Conservation (phyloP, 257 asterid genomes). For the Fraxinus excelsior region DNA sequence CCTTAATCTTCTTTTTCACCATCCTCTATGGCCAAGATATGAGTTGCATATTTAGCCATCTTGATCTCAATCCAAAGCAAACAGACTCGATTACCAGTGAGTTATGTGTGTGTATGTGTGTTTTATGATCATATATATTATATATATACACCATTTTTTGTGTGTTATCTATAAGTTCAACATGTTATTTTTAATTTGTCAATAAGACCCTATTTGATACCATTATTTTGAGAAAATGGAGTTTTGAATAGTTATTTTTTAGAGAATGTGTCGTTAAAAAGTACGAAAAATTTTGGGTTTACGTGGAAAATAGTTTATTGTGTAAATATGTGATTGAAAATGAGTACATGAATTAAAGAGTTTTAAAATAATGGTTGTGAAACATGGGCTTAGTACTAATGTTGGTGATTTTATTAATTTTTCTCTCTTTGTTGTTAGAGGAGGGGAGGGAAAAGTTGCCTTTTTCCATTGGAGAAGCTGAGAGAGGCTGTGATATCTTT, state of each 20-base stretch:
- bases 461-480: constrained; percentile 37
- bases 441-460: constrained; percentile 33
- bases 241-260: too few relatives aligned
- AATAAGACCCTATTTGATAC: too few relatives aligned
- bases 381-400: neutral
- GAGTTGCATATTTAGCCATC: constrained; percentile 37
- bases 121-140: neutral
- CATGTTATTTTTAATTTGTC: neutral
- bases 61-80: constrained; percentile 20
- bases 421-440: constrained; percentile 20
- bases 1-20: constrained; percentile 38
- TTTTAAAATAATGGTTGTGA: too few relatives aligned
- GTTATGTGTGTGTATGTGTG: neutral
- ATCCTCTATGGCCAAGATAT: constrained; percentile 44
- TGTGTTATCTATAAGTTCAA: neutral
- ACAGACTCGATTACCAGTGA: constrained; percentile 35
- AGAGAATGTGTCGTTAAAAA: too few relatives aligned
- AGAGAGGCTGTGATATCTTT: constrained; percentile 50
- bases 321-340: too few relatives aligned
- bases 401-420: neutral
- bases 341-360: too few relatives aligned
- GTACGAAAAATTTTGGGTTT: too few relatives aligned
- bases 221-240: too few relatives aligned
- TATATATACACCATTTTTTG: neutral
- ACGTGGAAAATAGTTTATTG: too few relatives aligned